Evolutionary conservation across 176 grass and related monocot genomes (phyloP), one percentile per base, ranked within the genome.

Genomic region (Carex myosuroides): DNA sequence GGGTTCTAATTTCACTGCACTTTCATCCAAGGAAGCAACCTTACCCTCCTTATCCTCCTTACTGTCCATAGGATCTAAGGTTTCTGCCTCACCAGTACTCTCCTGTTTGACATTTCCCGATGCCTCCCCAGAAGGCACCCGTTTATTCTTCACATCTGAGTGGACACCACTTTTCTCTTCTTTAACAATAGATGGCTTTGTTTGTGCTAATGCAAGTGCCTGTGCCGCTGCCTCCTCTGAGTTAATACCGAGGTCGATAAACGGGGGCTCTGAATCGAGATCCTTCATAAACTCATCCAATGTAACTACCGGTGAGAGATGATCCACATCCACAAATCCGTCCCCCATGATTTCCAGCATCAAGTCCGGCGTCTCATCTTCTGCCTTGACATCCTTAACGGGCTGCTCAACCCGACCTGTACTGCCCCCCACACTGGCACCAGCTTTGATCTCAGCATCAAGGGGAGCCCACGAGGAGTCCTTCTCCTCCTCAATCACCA

Each of bases 181-280:
- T 56, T 78, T 78, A 18, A 18, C 73, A 56, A 32, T 52, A 78
- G 73, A 78, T 11, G 26, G 53, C 26, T 78, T 78, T 56, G 73
- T 54, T 75, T 54, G 44, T 75, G 48, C 71, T 26, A 20, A 20
- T 11, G 71, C 20, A 75, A 13, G 21, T 26, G 20, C 80, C 21
- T 82, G 37, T 26, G 37, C 71, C 14, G 71, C 71, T 52, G 20
- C 39, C 59, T 81, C 67, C 73, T 85, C 85, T 50, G 37, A 44
- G 20, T 67, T 85, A 58, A 84, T 65, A n/a, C 59, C 83, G 14
- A 89, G 60, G 69, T 84, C 78, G 68, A 79, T 81, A 67, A 84
- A 97, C 48, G 86, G 85, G 88, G 86, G 81, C 83, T 92, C 84
- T 54, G 90, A 92, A 92, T 94, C 87, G 65, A 89, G 89, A 78